Base-by-base conservation (phyloP, 2,329 filamentous ascomycete species). In the Neocucurbitaria cava region DNA sequence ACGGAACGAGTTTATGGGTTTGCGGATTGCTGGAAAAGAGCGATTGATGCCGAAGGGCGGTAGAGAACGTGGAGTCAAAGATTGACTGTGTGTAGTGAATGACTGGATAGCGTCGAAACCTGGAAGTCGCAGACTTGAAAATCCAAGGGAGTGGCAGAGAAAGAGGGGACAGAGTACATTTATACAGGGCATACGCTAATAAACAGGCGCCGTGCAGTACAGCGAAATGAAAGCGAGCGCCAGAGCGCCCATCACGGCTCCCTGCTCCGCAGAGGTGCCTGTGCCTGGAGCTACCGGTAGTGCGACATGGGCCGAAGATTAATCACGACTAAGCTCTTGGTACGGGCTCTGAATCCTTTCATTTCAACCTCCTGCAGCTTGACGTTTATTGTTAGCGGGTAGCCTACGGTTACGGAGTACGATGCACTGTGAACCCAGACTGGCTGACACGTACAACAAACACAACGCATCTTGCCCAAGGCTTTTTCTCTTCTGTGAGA, bases 401-500 rank as follows among this genome's bases (percentile, higher is more conserved):
- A 17, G 33, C 44, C 41, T 38, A 35, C 54, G 58, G 62, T 65
- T 62, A n/a, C 54, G 47, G 30, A 57, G 55, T 52, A 41, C 26
- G 52, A 38, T 20, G 46, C 51, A 40, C 50, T 35, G 43, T 45
- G n/a, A 11, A 47, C 38, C 10, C 26, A 49, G 48, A 63, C 55
- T 68, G 61, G 56, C 44, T 54, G 47, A 53, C 45, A 46, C n/a
- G 10, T 35, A n/a, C 9, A 42, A 28, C 28, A 30, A 42, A 28
- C 28, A 30, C 38, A 28, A 42, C 38, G 62, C 61, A 35, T 62
- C n/a, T 64, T 39, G 57, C 66, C 35, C 69, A 71, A 63, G 77
- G 83, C 77, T 83, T 83, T 70, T 76, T 85, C 64, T 13, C n/a
- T 43, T 31, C 33, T 49, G 41, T 30, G 1, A 21, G 9, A n/a